phyloP scores from a whole-genome alignment of 2,329 filamentous ascomycete species.

The Sordariomycetes sp. region DNA sequence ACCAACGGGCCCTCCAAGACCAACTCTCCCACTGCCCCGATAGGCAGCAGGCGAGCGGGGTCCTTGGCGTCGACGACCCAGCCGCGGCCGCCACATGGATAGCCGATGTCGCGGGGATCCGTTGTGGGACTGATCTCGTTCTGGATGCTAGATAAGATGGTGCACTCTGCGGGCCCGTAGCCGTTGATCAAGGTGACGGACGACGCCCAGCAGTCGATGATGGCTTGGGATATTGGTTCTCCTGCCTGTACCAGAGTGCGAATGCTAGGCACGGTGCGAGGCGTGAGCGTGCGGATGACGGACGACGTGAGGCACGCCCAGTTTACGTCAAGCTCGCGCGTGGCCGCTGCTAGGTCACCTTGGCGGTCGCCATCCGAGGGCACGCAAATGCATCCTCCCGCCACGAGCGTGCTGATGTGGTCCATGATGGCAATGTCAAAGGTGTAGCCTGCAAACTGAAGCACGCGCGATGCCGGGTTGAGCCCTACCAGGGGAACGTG shows the following conservation, averaged over 20 bases:
- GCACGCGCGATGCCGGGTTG: constrained; percentile 13
- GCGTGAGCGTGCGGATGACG: neutral
- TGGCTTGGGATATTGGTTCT: constrained; percentile 35
- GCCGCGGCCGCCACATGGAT: neutral
- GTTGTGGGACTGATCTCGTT: constrained; percentile 18
- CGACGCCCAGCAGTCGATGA: constrained; percentile 15
- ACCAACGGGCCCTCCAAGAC: constrained; percentile 50
- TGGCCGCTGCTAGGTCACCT: constrained; percentile 6
- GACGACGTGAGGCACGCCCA: constrained; percentile 4
- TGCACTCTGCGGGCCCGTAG: constrained; percentile 36
- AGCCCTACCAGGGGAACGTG: constrained; percentile 28
- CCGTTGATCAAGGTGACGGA: constrained; percentile 26
- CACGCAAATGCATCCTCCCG: constrained; percentile 7
- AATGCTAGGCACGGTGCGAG: constrained; percentile 3
- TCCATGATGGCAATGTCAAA: constrained; percentile 9
- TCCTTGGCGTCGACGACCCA: neutral
- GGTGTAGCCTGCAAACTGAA: constrained; percentile 7
- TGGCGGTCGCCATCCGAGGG: constrained; percentile 7
- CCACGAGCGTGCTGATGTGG: constrained; percentile 4
- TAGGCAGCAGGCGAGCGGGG: constrained; percentile 24
- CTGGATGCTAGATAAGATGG: constrained; percentile 22
- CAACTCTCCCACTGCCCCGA: constrained; percentile 41
- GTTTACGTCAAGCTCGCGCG: constrained; percentile 7
- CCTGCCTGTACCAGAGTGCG: constrained; percentile 21
- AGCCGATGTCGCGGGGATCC: too few relatives aligned